Evolutionary conservation across 2,329 filamentous ascomycete genomes (phyloP).

Genomic region (Eurotiales sp.): DNA sequence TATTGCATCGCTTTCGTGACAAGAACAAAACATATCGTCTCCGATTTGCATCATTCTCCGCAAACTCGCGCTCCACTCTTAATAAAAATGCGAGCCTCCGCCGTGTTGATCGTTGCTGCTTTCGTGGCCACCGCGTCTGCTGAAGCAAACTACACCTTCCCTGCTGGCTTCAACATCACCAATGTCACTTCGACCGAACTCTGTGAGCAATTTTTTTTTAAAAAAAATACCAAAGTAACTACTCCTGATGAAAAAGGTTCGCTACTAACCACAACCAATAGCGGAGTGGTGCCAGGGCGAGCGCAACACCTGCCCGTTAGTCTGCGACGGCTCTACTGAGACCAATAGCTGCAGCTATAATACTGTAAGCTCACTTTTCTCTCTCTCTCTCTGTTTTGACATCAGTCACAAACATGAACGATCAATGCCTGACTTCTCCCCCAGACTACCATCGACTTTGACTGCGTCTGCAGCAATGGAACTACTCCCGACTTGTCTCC

Average conservation of each 20-base stretch:
- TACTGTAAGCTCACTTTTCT: conserved; percentile 44
- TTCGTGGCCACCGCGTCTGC: conserved; percentile 13
- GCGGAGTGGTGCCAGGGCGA: conserved; percentile 58
- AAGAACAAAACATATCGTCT: background rate
- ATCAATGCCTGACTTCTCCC: conserved; percentile 15
- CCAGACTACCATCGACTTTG: conserved; percentile 51
- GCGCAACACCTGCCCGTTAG: conserved; percentile 56
- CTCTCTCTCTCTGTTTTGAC: background rate
- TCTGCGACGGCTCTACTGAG: conserved; percentile 52
- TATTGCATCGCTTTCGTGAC: too few species aligned
- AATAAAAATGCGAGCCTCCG: conserved; percentile 17
- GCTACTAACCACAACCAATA: conserved; percentile 19
- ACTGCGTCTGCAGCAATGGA: conserved; percentile 56
- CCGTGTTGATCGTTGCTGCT: conserved; percentile 16
- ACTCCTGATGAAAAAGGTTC: background rate
- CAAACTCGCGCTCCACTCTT: conserved; percentile 8
- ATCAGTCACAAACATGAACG: too few species aligned
- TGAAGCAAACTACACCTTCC: conserved; percentile 45
- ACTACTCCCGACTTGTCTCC: conserved; percentile 52
- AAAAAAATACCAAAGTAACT: too few species aligned
- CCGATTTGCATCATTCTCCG: conserved; percentile 1
- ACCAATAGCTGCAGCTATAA: conserved; percentile 55
- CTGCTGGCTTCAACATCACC: conserved; percentile 41
- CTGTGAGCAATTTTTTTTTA: background rate
- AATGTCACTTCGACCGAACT: conserved; percentile 27